Evolutionary conservation across 768 basidiomycete genomes (phyloP).

Genomic region (Leucocoprinus sp.): DNA sequence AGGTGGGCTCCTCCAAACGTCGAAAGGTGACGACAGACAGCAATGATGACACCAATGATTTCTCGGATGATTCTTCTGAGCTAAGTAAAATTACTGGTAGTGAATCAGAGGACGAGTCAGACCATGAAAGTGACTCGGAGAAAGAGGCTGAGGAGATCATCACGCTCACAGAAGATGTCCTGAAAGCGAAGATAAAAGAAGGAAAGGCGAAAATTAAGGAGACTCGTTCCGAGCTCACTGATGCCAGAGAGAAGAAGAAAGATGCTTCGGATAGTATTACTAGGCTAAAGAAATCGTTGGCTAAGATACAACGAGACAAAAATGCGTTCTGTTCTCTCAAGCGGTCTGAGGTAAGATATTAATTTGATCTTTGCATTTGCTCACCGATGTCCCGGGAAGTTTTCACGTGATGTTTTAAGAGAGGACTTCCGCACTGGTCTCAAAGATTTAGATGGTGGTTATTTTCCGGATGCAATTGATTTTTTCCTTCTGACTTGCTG

Average conservation of each 20-base stretch:
- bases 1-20: conserved; percentile 37
- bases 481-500: neutral
- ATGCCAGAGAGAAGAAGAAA: conserved; percentile 29
- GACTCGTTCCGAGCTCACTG: conserved; percentile 27
- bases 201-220: conserved; percentile 32
- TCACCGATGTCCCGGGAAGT: conserved; percentile 24
- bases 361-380: neutral
- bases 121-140: conserved; percentile 18
- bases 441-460: conserved; percentile 49
- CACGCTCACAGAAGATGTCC: conserved; percentile 35
- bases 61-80: conserved; percentile 27
- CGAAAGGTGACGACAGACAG: conserved; percentile 21
- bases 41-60: conserved; percentile 28
- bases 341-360: conserved; percentile 39
- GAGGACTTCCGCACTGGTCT: conserved; percentile 52
- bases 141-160: conserved; percentile 19
- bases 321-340: conserved; percentile 54
- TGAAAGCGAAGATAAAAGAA: conserved; percentile 38
- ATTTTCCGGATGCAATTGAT: neutral
- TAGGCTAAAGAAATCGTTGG: conserved; percentile 32
- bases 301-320: conserved; percentile 46
- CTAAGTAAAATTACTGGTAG: conserved; percentile 12
- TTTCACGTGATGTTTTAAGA: conserved; percentile 46
- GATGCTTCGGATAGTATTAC: conserved; percentile 25
- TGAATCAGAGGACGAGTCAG: conserved; percentile 21